Percentiles rank a stretch among this genome's conserved stretches.
Conservation (phyloP, 805 yeast species). For the Tetrapisispora iriomotensis region DNA sequence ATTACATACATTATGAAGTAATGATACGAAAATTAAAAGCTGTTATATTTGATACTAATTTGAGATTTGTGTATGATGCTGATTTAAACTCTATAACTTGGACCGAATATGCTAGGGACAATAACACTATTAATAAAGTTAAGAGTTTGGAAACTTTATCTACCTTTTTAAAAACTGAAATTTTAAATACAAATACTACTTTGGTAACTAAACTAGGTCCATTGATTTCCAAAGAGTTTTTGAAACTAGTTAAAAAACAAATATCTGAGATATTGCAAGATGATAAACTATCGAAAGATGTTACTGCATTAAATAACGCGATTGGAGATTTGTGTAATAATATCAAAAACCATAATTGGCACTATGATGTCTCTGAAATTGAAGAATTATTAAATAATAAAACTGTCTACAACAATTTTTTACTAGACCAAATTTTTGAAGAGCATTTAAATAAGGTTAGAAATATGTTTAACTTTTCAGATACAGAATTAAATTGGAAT, state of each 20-base stretch:
- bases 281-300: slow-evolving; percentile 1
- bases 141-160: slow-evolving; percentile 7
- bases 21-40: slow-evolving; percentile 11
- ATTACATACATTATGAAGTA: slow-evolving; percentile 10
- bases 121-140: slow-evolving; percentile 1
- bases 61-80: slow-evolving; percentile 5
- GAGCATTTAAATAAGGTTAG: slow-evolving; percentile 11
- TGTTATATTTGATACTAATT: slow-evolving; percentile 11
- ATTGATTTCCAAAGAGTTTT: slow-evolving; percentile 16
- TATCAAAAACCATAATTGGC: slow-evolving; percentile 7
- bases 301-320: slow-evolving; percentile 7
- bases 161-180: slow-evolving; percentile 4
- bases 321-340: slow-evolving; percentile 9
- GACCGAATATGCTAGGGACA: neutral
- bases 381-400: slow-evolving; percentile 14
- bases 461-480: neutral
- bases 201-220: slow-evolving; percentile 10
- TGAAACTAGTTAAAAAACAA: slow-evolving; percentile 17
- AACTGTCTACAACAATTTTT: slow-evolving; percentile 15
- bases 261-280: slow-evolving; percentile 13
- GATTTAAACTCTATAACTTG: slow-evolving; percentile 2
- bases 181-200: neutral
- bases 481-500: neutral
- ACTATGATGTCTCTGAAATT: slow-evolving; percentile 12
- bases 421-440: slow-evolving; percentile 20